Evolutionary conservation across 2,329 filamentous ascomycete genomes (phyloP).

Genomic region (Apiospora hydei): DNA sequence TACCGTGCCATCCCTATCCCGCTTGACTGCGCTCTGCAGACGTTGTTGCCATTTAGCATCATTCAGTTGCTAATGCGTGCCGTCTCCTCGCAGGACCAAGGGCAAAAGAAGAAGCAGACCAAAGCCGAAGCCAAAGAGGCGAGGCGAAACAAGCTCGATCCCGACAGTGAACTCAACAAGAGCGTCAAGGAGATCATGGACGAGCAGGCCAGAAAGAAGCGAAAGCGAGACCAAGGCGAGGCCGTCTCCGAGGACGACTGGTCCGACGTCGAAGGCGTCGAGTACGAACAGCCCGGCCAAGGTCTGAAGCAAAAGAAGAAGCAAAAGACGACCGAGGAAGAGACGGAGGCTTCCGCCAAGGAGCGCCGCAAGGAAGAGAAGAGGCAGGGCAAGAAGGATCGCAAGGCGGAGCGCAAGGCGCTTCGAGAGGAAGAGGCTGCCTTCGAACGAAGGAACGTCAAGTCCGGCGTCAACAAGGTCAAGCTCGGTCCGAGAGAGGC

Average conservation of each 20-base stretch:
- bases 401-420: constrained; percentile 47
- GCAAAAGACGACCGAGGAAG: constrained; percentile 49
- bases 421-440: constrained; percentile 48
- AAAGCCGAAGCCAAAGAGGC: constrained; percentile 86
- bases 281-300: constrained; percentile 68
- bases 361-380: constrained; percentile 56
- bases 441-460: constrained; percentile 48
- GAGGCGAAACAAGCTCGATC: constrained; percentile 88
- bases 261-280: constrained; percentile 58
- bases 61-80: constrained; percentile 30
- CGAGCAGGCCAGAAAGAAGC: constrained; percentile 77
- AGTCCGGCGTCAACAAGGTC: constrained; percentile 45
- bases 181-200: constrained; percentile 94
- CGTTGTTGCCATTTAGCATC: constrained; percentile 22
- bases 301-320: constrained; percentile 65
- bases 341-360: constrained; percentile 58
- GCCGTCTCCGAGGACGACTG: constrained; percentile 56
- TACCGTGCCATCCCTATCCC: constrained; percentile 24
- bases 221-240: constrained; percentile 65
- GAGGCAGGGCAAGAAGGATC: constrained; percentile 58
- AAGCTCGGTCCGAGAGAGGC: constrained; percentile 43
- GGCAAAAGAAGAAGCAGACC: constrained; percentile 93
- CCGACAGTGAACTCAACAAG: constrained; percentile 79
- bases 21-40: constrained; percentile 6
- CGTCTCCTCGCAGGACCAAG: constrained; percentile 69